A percentile compares a stretch with the other conserved stretches of the same genome.
Conservation (phyloP, 306 rosid genomes). For the Sophora flavescens region DNA sequence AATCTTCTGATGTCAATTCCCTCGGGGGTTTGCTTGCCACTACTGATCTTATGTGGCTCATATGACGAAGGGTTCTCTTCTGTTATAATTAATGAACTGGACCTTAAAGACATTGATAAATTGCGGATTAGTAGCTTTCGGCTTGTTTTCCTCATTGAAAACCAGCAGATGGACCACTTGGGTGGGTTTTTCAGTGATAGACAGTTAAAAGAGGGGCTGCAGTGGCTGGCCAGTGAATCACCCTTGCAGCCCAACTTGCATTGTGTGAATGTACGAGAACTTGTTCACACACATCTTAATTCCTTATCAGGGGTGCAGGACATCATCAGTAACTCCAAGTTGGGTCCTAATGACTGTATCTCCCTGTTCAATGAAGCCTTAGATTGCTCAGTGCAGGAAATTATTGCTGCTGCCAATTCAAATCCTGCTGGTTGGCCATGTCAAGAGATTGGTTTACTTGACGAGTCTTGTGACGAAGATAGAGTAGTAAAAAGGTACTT, state of each 20-base stretch:
- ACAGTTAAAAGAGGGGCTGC: slow-evolving; percentile 77
- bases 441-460: slow-evolving; percentile 74
- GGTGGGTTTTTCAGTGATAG: slow-evolving; percentile 79
- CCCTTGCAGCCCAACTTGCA: slow-evolving; percentile 68
- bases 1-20: slow-evolving; percentile 75
- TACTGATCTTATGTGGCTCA: slow-evolving; percentile 71
- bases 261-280: slow-evolving; percentile 64
- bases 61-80: slow-evolving; percentile 52
- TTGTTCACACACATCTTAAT: slow-evolving; percentile 66
- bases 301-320: slow-evolving; percentile 55
- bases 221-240: slow-evolving; percentile 90
- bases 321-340: slow-evolving; percentile 55
- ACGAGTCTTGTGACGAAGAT: slow-evolving; percentile 58
- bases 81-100: slow-evolving; percentile 63
- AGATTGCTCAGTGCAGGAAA: slow-evolving; percentile 62
- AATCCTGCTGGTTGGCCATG: slow-evolving; percentile 83
- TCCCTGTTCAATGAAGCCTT: slow-evolving; percentile 84
- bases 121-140: slow-evolving; percentile 64
- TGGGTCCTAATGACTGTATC: slow-evolving; percentile 72
- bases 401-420: slow-evolving; percentile 64
- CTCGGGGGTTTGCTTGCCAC: slow-evolving; percentile 79
- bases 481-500: slow-evolving; percentile 49
- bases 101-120: slow-evolving; percentile 70
- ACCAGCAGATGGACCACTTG: slow-evolving; percentile 54
- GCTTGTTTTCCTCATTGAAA: slow-evolving; percentile 69